Conservation (phyloP, 805 yeast species). For the Millerago galiae region DNA sequence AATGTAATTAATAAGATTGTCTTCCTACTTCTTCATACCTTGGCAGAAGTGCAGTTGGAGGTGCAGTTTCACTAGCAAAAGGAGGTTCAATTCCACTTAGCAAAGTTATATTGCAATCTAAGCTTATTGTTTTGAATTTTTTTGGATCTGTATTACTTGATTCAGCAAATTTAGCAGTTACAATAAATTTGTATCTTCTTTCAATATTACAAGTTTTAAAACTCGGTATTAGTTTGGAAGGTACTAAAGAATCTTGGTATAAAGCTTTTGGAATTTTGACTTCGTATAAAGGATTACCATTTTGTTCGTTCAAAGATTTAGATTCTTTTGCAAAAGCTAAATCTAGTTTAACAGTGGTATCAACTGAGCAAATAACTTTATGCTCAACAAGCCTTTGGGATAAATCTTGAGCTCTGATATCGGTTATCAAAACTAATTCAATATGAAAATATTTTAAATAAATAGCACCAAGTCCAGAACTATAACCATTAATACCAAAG, state of each 20-base stretch:
- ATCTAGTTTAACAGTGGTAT: slow-evolving; percentile 4
- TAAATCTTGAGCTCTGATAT: slow-evolving; percentile 14
- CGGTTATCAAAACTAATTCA: slow-evolving; percentile 17
- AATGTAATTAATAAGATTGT: not conserved
- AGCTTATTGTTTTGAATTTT: not conserved
- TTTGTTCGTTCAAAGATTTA: slow-evolving; percentile 5
- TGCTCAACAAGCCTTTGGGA: slow-evolving; percentile 1
- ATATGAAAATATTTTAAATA: slow-evolving; percentile 35
- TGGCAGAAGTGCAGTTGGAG: slow-evolving; percentile 6
- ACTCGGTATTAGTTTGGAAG: slow-evolving; percentile 28
- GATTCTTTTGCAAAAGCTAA: slow-evolving; percentile 5
- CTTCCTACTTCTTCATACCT: slow-evolving; percentile 5
- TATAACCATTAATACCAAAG: slow-evolving; percentile 31
- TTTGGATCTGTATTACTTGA: not conserved
- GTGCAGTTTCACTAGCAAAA: slow-evolving; percentile 7
- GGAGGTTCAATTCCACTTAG: slow-evolving; percentile 11
- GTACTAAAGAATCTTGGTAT: slow-evolving; percentile 37
- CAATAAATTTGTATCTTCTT: slow-evolving; percentile 34
- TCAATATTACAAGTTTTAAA: slow-evolving; percentile 51
- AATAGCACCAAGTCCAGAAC: slow-evolving; percentile 43
- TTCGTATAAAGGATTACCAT: slow-evolving; percentile 39
- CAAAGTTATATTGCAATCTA: slow-evolving; percentile 1
- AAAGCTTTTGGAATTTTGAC: slow-evolving; percentile 11
- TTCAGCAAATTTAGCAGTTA: slow-evolving; percentile 28
- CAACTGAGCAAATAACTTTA: not conserved